Base-by-base conservation (phyloP, 164 flowering plant species). In the Macadamia tetraphylla region DNA sequence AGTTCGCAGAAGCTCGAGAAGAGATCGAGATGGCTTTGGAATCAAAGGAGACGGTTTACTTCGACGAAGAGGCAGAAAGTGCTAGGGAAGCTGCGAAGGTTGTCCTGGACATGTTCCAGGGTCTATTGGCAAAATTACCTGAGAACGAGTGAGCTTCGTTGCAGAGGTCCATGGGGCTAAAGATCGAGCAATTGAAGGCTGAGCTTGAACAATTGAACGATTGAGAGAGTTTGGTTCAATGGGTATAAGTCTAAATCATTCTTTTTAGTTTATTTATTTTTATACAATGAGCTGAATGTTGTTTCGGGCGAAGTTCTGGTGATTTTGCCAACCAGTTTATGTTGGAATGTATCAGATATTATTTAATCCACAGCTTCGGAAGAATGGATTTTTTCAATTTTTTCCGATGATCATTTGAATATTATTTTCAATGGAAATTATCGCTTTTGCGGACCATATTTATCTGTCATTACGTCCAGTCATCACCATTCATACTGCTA, bases 1-100 rank as follows among this genome's bases (percentile, higher is more conserved):
- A 87, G 78, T 94, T 94, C 40, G 97, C 87, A 13, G 97, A 94
- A 75, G 98, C 98, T 8, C 83, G 98, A 42, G 98, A 94, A 72
- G 97, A 92, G 90, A 92, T 94, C 65, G 95, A 92, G 67, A 75
- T 82, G 79, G 98, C 97, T 6, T 60, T 88, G 87, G 98, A 94
- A 35, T 87, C 97, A 3, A 91, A 91, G 63, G 98, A 94, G 75
- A 91, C 97, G 2, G 96, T 94, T 42, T 94, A 94, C 73, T 94
- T 94, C 63, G 67, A 94, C 29, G 97, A 94, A 67, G 98, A 94
- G 68, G 98, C 94, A 8, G 91, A 87, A 69, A 76, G 82, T 62
- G 94, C 98, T 10, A 73, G 88, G n/a, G 81, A 65, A 51, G 92
- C 96, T 4, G 97, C 87, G 70, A 82, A 81, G 55, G 85, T 81